phyloP scores from a whole-genome alignment of 352 stramenopile species.

The Globisporangium yorkense region DNA sequence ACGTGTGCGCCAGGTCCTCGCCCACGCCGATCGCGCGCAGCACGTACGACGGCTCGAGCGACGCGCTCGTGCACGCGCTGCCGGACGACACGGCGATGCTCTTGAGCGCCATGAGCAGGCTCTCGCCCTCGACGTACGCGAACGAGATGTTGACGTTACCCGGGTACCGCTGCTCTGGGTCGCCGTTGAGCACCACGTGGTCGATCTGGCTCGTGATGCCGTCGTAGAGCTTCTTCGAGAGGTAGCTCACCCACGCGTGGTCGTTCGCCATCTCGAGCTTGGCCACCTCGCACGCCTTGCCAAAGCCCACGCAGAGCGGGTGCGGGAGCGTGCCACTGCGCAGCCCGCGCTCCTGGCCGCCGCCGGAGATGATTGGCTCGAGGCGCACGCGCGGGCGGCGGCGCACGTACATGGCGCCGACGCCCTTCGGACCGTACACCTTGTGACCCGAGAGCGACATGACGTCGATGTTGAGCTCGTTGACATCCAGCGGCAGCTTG shows the following conservation, averaged over 20 bases:
- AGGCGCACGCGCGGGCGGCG: constrained; percentile 94
- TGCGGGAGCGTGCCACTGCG: constrained; percentile 87
- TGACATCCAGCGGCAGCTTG: constrained; percentile 97
- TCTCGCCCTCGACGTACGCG: constrained; percentile 99
- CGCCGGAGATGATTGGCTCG: constrained; percentile 96
- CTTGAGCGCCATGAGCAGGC: constrained; percentile 98
- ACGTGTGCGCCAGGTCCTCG: constrained; percentile 98
- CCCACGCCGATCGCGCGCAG: constrained; percentile 97
- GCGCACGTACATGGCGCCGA: constrained; percentile 97
- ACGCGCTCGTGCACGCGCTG: constrained; percentile 15
- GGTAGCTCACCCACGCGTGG: constrained; percentile 89
- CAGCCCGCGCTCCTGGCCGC: constrained; percentile 97
- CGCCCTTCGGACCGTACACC: constrained; percentile 98
- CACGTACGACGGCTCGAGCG: constrained; percentile 98
- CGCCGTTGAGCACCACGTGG: constrained; percentile 96
- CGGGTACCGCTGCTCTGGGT: constrained; percentile 90
- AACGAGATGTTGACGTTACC: constrained; percentile 99
- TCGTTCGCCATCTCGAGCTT: constrained; percentile 95
- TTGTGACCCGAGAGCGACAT: constrained; percentile 99
- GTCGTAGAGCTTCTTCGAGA: constrained; percentile 94
- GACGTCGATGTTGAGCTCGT: constrained; percentile 98
- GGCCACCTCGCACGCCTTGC: constrained; percentile 91
- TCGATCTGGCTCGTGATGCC: constrained; percentile 74
- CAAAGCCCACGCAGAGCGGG: constrained; percentile 83
- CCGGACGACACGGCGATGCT: constrained; percentile 94